These are phyloP conservation scores for Trypanosoma cruzi DNA, from an alignment of 208 protist genomes.

Conservation along the genomic window DNA sequence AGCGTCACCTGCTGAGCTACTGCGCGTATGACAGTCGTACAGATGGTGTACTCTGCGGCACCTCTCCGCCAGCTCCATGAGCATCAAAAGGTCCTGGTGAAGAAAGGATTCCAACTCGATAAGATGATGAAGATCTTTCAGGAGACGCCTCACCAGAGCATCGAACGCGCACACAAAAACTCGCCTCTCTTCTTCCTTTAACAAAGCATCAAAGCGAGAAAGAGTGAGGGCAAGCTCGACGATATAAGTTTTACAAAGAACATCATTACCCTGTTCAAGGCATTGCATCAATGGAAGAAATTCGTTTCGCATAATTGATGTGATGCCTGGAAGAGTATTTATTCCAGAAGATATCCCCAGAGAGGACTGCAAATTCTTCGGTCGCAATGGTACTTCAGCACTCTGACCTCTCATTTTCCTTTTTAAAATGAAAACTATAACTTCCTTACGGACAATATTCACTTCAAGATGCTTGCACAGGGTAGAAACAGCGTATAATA, in stretches of 20 bases:
- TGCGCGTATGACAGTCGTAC: conserved; percentile 11
- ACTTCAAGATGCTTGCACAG: conserved; percentile 5
- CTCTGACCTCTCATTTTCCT: conserved; percentile 15
- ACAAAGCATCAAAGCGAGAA: conserved; percentile 61
- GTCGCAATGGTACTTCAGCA: conserved; percentile 4
- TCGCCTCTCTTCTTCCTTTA: conserved; percentile 65
- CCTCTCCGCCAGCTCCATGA: conserved; percentile 47
- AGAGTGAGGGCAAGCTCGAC: conserved; percentile 79
- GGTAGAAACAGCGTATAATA: not conserved
- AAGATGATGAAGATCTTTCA: conserved; percentile 45
- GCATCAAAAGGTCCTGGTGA: conserved; percentile 37
- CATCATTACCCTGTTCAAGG: conserved; percentile 36
- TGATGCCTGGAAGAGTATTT: conserved; percentile 46
- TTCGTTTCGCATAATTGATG: conserved; percentile 53
- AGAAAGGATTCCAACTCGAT: conserved; percentile 40
- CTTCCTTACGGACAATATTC: conserved; percentile 10
- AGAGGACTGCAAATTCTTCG: conserved; percentile 16
- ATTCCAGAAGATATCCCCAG: not conserved
- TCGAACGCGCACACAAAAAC: conserved; percentile 75
- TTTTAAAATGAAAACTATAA: not conserved
- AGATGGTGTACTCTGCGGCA: conserved; percentile 35
- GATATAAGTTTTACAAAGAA: conserved; percentile 55
- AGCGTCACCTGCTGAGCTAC: not conserved
- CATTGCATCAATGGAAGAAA: conserved; percentile 67
- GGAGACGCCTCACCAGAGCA: conserved; percentile 43